A percentile compares a stretch with the other conserved stretches of the same genome.
These are phyloP conservation scores for Syzygium jambos DNA, from an alignment of 345 rosid species.

Conservation along the genomic window DNA sequence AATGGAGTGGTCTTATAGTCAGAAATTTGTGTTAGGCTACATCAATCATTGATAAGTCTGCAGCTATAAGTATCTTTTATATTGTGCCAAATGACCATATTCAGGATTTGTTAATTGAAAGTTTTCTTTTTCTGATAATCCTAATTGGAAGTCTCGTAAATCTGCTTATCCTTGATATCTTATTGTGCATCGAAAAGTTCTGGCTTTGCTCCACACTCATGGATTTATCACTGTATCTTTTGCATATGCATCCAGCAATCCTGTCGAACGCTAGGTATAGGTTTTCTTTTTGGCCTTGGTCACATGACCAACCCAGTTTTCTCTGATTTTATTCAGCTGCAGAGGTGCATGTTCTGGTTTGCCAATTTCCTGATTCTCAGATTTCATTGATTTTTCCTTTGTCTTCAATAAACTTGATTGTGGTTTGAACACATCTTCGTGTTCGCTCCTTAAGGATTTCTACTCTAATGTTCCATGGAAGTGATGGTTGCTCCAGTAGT, in stretches of 20 bases:
- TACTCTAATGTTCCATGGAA: background rate
- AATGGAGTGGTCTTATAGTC: background rate
- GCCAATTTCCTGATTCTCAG: background rate
- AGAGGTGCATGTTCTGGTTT: background rate
- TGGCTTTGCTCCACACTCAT: background rate
- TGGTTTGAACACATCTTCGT: background rate
- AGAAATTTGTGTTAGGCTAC: background rate
- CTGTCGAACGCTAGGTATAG: background rate
- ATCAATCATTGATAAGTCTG: background rate
- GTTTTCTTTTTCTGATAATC: background rate
- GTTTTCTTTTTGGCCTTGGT: background rate
- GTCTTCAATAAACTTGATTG: background rate
- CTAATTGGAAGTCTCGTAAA: background rate
- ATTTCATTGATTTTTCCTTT: background rate
- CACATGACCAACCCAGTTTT: background rate
- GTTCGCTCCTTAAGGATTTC: background rate
- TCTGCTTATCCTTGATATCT: background rate
- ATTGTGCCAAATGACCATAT: background rate
- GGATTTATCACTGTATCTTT: background rate
- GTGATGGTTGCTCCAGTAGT: background rate
- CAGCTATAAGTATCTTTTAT: background rate
- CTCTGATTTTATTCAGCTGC: background rate
- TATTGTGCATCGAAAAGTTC: background rate
- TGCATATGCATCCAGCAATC: background rate
- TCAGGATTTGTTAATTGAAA: background rate